Conservation (phyloP, 2,329 filamentous ascomycete species). For the Arthrocladium fulminans region DNA sequence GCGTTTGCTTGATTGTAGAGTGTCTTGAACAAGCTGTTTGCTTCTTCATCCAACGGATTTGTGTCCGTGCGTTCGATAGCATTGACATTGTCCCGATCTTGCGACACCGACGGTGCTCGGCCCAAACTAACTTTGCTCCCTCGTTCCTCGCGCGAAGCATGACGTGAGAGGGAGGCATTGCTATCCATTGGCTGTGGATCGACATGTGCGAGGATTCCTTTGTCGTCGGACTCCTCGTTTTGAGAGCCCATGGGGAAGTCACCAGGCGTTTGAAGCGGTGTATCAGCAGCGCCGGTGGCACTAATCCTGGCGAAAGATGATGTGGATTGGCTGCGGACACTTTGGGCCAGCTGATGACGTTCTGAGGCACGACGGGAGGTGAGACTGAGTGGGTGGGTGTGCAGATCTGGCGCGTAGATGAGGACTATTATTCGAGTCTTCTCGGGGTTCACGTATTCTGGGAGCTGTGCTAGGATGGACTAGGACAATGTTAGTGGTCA, state of each 20-base stretch:
- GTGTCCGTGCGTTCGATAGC: slow-evolving; percentile 19
- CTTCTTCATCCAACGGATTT: slow-evolving; percentile 29
- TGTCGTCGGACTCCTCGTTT: slow-evolving; percentile 39
- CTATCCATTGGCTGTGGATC: slow-evolving; percentile 31
- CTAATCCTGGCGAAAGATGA: slow-evolving; percentile 86
- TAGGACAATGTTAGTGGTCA: slow-evolving; percentile 29
- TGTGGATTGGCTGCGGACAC: slow-evolving; percentile 47
- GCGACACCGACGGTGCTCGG: neutral
- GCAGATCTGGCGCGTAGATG: slow-evolving; percentile 76
- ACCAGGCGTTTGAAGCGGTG: slow-evolving; percentile 57
- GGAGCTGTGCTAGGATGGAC: slow-evolving; percentile 84
- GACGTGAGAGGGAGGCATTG: slow-evolving; percentile 39
- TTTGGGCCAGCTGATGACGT: slow-evolving; percentile 26
- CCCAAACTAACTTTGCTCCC: neutral
- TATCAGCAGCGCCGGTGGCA: slow-evolving; percentile 53
- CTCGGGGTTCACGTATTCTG: slow-evolving; percentile 63
- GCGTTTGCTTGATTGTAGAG: slow-evolving; percentile 69
- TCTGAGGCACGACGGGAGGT: slow-evolving; percentile 20
- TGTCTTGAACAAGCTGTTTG: slow-evolving; percentile 61
- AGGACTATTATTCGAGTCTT: slow-evolving; percentile 74
- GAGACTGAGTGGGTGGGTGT: slow-evolving; percentile 52
- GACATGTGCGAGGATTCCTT: slow-evolving; percentile 45
- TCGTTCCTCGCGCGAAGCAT: slow-evolving; percentile 4
- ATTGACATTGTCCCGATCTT: neutral
- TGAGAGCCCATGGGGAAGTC: slow-evolving; percentile 32